Evolutionary conservation across 1,284 basidiomycete species (phyloP).

Genomic region (Polyporus tsugae): DNA sequence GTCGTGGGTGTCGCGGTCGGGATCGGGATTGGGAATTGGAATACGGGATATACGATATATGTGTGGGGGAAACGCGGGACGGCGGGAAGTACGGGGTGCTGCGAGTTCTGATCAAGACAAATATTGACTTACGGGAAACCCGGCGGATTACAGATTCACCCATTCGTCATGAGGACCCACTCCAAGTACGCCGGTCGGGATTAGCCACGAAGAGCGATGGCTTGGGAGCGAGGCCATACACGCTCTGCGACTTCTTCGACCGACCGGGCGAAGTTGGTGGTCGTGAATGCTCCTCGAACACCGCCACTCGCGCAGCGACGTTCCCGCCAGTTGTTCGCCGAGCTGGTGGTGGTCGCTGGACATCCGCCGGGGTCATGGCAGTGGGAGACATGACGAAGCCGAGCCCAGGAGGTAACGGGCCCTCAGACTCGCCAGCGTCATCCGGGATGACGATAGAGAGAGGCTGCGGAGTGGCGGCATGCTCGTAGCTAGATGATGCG

Average conservation of each 20-base stretch:
- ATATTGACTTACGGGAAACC: not conserved
- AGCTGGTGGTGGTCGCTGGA: conserved; percentile 25
- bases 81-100: not conserved
- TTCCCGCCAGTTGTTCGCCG: conserved; percentile 31
- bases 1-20: not conserved
- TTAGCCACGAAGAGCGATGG: conserved; percentile 68
- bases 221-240: conserved; percentile 63
- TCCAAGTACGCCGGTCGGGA: conserved; percentile 51
- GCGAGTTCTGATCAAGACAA: not conserved
- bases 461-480: conserved; percentile 1
- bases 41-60: not conserved
- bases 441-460: conserved; percentile 19
- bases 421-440: conserved; percentile 12
- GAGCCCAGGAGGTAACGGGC: conserved; percentile 1
- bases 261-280: conserved; percentile 35
- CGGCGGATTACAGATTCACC: not conserved
- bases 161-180: conserved; percentile 24
- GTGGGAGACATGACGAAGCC: conserved; percentile 36
- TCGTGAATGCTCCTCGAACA: conserved; percentile 48
- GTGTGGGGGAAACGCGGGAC: not conserved
- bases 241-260: conserved; percentile 45
- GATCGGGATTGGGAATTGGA: not conserved
- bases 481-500: conserved; percentile 22
- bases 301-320: conserved; percentile 48
- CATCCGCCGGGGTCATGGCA: conserved; percentile 27